Conservation (phyloP, 2,329 filamentous ascomycete species). For the Anisogramma anomala region DNA sequence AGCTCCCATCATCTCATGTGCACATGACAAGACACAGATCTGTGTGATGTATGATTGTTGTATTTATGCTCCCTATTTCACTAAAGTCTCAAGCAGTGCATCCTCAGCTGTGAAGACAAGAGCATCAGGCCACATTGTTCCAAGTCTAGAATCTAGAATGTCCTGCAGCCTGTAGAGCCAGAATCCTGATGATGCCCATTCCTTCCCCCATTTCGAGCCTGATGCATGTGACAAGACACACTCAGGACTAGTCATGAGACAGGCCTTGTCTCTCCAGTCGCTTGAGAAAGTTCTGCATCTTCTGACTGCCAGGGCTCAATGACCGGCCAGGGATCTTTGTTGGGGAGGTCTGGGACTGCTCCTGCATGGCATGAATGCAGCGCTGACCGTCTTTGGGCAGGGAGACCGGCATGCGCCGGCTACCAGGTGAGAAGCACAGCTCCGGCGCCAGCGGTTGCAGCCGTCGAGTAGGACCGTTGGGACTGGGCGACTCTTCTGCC, state of each 20-base stretch:
- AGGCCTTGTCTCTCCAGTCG: slow-evolving; percentile 13
- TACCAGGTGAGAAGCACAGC: neutral
- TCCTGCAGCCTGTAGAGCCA: neutral
- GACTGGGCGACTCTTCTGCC: slow-evolving; percentile 12
- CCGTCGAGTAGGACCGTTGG: slow-evolving; percentile 1
- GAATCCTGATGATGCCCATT: neutral
- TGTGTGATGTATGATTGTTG: neutral
- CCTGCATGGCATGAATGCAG: neutral
- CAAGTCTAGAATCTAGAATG: slow-evolving; percentile 6
- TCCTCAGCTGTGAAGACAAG: slow-evolving; percentile 10
- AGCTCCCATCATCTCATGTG: no score
- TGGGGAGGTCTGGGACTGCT: neutral
- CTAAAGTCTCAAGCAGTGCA: slow-evolving; percentile 1
- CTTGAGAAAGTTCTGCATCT: slow-evolving; percentile 13
- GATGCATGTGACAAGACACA: neutral
- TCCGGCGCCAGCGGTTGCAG: neutral
- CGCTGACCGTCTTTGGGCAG: neutral
- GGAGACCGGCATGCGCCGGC: neutral
- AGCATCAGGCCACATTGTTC: slow-evolving; percentile 2
- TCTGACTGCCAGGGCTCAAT: slow-evolving; percentile 12
- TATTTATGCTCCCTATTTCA: slow-evolving; percentile 8
- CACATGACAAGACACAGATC: neutral
- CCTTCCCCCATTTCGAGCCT: neutral
- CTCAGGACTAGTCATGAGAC: slow-evolving; percentile 10
- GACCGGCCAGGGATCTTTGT: neutral